These are phyloP conservation scores for Gnaphalium uliginosum DNA, from an alignment of 129 eudicot species.

Conservation along the genomic window DNA sequence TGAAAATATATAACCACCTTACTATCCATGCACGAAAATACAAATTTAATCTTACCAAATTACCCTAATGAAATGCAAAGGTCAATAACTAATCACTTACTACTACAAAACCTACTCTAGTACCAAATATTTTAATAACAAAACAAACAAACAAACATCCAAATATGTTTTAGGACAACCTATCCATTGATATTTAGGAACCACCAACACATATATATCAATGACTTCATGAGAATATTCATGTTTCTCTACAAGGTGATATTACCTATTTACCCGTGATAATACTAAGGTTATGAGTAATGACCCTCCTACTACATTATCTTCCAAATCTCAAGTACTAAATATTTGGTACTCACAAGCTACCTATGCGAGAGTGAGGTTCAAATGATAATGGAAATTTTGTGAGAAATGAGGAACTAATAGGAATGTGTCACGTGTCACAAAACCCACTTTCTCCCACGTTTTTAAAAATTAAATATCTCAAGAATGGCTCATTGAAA, in stretches of 20 bases:
- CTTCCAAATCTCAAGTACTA: background rate
- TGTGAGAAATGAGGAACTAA: too few relatives aligned
- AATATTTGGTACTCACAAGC: slow-evolving; percentile 1
- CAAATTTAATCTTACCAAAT: slow-evolving; percentile 1
- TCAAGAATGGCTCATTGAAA: too few relatives aligned
- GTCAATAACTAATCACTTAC: slow-evolving; percentile 14
- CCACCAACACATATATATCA: background rate
- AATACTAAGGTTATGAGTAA: background rate
- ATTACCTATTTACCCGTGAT: background rate
- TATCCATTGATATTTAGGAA: slow-evolving; percentile 22
- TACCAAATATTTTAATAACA: slow-evolving; percentile 1
- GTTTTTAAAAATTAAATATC: too few relatives aligned
- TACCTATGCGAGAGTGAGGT: too few relatives aligned
- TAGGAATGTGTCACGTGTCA: too few relatives aligned
- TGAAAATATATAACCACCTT: too few relatives aligned
- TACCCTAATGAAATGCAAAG: background rate
- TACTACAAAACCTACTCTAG: slow-evolving; percentile 13
- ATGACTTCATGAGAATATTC: background rate
- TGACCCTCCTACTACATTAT: slow-evolving; percentile 6
- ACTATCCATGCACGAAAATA: slow-evolving; percentile 9
- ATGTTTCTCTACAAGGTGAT: background rate
- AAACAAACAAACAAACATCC: background rate
- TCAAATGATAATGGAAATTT: too few relatives aligned
- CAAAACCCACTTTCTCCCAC: too few relatives aligned
- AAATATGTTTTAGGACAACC: slow-evolving; percentile 32